Conservation (phyloP, 768 basidiomycete genomes). For the Neoboletus brunneissimus region DNA sequence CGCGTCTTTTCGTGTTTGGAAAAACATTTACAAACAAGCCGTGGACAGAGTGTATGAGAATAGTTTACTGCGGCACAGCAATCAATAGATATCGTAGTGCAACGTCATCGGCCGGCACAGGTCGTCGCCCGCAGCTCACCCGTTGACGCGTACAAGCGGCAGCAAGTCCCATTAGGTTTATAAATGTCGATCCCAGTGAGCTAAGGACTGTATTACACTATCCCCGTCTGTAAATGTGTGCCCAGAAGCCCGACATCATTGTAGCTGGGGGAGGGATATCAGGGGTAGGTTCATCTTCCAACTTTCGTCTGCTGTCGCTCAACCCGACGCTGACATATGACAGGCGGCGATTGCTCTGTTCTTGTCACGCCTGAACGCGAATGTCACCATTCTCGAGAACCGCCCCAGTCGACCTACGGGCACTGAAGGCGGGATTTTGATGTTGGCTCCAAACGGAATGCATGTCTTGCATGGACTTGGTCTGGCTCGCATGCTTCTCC, state of each 20-base stretch:
- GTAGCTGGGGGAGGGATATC: constrained; percentile 29
- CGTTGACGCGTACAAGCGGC: constrained; percentile 20
- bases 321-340: not conserved
- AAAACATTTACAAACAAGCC: constrained; percentile 34
- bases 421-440: constrained; percentile 26
- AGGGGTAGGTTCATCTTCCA: constrained; percentile 20
- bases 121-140: not conserved
- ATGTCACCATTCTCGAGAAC: constrained; percentile 24
- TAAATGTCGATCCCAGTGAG: constrained; percentile 2
- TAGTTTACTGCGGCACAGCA: not conserved
- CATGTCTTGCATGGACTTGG: constrained; percentile 27
- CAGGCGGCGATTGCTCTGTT: constrained; percentile 26
- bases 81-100: not conserved
- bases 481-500: constrained; percentile 23
- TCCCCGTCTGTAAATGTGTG: constrained; percentile 12
- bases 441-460: constrained; percentile 32
- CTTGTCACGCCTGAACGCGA: constrained; percentile 19
- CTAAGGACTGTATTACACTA: not conserved
- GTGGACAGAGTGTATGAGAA: not conserved
- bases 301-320: not conserved
- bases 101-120: constrained; percentile 2
- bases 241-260: constrained; percentile 22
- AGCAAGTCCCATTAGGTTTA: not conserved
- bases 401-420: constrained; percentile 16
- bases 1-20: constrained; percentile 61